Base-by-base conservation (phyloP, 495 filamentous ascomycete species). In the Alectoria sarmentosa region DNA sequence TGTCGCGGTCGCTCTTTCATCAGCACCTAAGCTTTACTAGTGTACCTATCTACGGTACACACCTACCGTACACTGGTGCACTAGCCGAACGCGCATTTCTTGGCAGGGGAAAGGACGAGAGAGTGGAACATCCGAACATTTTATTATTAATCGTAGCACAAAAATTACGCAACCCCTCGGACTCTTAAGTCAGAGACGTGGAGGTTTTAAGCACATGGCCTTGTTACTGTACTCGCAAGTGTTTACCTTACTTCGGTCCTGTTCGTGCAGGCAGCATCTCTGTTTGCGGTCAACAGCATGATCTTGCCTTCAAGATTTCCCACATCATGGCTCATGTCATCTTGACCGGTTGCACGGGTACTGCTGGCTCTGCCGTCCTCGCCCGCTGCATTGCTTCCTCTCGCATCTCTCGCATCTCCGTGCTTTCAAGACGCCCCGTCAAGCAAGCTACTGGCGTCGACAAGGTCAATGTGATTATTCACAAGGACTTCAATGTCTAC, bases 341-440 rank as follows among this genome's bases (percentile, higher is more conserved):
- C 65, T 77, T 88, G 48, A 88, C 86, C 4, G 85, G 85, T 56
- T 83, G 83, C 21, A 87, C 86, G 2, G 84, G 85, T 44, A 78
- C 86, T 15, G 81, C 86, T n/a, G 84, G 84, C 71, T 77, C 78
- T 19, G 80, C 73, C 28, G 78, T 83, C 26, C 76, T 88, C 6
- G 79, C 84, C 56, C 73, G 56, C 85, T 86, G 82, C 75, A 64
- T 88, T 63, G 76, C 75, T 60, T 80, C 73, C 37, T 73, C 75
- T 39, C 23, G n/a, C 17, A 37, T 63, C 26, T 30, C 67, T 41
- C n/a, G 32, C 15, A 36, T 60, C 11, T 58, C 52, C 26, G 13
- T 46, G 23, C 49, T 63, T 15, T 60, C 49, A 10, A 30, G 26
- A 37, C 38, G 66, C 11, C 58, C 63, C 10, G 63, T 66, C 44